Evolutionary conservation across 768 basidiomycete species (phyloP).

Genomic region (Termitomyces bulborhizus): DNA sequence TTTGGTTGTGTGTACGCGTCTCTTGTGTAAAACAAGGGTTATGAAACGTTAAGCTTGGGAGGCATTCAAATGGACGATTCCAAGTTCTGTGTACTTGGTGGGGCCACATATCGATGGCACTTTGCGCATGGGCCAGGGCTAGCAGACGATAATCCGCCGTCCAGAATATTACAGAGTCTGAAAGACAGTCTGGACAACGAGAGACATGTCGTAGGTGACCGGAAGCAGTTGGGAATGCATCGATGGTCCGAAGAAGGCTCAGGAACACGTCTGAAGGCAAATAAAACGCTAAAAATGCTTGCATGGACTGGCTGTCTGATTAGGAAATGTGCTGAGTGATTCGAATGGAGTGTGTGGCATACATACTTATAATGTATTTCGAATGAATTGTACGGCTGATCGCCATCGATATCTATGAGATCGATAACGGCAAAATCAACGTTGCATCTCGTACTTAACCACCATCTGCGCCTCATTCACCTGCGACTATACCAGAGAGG

Average conservation of each 20-base stretch:
- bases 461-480: neutral
- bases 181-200: neutral
- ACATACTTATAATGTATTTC: neutral
- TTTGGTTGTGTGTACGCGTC: neutral
- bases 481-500: neutral
- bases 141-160: neutral
- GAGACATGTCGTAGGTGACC: neutral
- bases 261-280: neutral
- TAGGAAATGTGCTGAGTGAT: neutral
- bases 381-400: slow-evolving; percentile 6
- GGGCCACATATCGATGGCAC: neutral
- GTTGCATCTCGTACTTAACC: neutral
- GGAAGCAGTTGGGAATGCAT: neutral
- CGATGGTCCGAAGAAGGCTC: neutral
- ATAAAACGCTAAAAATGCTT: neutral
- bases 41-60: neutral
- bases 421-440: slow-evolving; percentile 13
- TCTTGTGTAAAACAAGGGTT: neutral
- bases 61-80: neutral
- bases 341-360: neutral
- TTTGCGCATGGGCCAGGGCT: neutral
- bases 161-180: neutral
- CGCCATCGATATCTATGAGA: slow-evolving; percentile 12
- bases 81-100: neutral
- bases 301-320: too few species aligned